phyloP scores from a whole-genome alignment of 2,329 filamentous ascomycete genomes.

The Parafenestella ontariensis region DNA sequence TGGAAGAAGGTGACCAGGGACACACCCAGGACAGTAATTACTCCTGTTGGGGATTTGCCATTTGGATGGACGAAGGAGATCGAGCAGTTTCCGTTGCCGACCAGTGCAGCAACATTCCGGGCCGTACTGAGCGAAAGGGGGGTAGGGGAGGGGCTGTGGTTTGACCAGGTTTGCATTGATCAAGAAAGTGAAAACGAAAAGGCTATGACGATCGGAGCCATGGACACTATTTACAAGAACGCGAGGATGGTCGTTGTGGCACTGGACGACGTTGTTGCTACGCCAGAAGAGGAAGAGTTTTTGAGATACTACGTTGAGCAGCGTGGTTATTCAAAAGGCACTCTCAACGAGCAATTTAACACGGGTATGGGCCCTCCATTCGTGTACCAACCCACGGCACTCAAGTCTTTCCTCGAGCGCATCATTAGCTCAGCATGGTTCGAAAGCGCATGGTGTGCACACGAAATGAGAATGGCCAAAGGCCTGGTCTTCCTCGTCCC shows the following conservation, averaged over 20 bases:
- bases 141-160: constrained; percentile 52
- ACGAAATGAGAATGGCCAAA: constrained; percentile 53
- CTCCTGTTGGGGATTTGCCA: constrained; percentile 36
- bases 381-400: constrained; percentile 33
- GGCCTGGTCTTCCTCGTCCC: constrained; percentile 53
- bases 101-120: constrained; percentile 49
- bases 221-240: constrained; percentile 53
- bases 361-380: constrained; percentile 35
- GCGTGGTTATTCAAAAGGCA: constrained; percentile 36
- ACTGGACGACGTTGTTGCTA: constrained; percentile 51
- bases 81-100: constrained; percentile 50
- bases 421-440: constrained; percentile 53
- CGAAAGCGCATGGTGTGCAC: constrained; percentile 54
- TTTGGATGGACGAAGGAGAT: constrained; percentile 45
- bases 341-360: constrained; percentile 33
- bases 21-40: constrained; percentile 30
- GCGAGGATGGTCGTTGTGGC: constrained; percentile 51
- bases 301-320: constrained; percentile 50
- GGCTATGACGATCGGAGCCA: constrained; percentile 49
- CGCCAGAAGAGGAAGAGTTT: constrained; percentile 44
- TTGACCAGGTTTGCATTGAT: constrained; percentile 56
- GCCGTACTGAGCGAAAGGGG: constrained; percentile 50
- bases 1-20: constrained; percentile 43
- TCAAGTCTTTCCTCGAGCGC: constrained; percentile 43
- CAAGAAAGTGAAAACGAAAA: constrained; percentile 51